A percentile compares a stretch with the other conserved stretches of the same genome.
These are phyloP conservation scores for Datura wrightii DNA, from an alignment of 257 asterid genomes.

Conservation along the genomic window DNA sequence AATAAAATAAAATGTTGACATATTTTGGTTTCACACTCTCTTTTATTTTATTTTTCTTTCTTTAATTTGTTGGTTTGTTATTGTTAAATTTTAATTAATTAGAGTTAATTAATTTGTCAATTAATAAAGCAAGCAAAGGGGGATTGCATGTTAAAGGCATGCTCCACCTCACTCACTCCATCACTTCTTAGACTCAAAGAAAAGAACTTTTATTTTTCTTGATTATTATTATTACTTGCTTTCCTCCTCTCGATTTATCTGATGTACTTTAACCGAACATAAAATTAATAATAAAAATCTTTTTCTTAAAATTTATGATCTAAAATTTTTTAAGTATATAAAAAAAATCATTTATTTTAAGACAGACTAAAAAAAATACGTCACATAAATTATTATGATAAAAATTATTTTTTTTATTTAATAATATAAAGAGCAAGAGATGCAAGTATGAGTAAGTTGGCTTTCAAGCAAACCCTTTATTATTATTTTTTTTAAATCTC, in stretches of 20 bases:
- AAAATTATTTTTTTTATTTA: not conserved
- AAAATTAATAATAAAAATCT: too few relatives aligned
- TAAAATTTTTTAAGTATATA: too few relatives aligned
- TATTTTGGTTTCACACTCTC: slow-evolving; percentile 35
- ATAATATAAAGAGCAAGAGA: not conserved
- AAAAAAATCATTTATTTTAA: not conserved
- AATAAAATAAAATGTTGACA: slow-evolving; percentile 30
- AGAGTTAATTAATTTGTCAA: slow-evolving; percentile 40
- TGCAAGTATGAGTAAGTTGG: slow-evolving; percentile 25
- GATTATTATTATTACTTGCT: not conserved
- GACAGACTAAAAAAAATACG: not conserved
- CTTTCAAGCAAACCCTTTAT: slow-evolving; percentile 36
- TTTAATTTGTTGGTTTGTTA: not conserved
- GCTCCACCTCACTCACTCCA: slow-evolving; percentile 45
- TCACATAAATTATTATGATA: not conserved
- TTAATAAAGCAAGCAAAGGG: slow-evolving; percentile 47
- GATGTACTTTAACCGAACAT: not conserved
- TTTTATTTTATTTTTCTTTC: not conserved
- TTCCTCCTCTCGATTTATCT: not conserved
- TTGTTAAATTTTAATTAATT: not conserved
- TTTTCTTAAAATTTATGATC: too few relatives aligned
- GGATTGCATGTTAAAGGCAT: slow-evolving; percentile 52
- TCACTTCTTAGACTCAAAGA: slow-evolving; percentile 37
- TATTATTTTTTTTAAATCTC: not conserved
- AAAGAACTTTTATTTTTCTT: slow-evolving; percentile 11